phyloP scores from a whole-genome alignment of 352 stramenopile species.

The Pythium utonaiense region DNA sequence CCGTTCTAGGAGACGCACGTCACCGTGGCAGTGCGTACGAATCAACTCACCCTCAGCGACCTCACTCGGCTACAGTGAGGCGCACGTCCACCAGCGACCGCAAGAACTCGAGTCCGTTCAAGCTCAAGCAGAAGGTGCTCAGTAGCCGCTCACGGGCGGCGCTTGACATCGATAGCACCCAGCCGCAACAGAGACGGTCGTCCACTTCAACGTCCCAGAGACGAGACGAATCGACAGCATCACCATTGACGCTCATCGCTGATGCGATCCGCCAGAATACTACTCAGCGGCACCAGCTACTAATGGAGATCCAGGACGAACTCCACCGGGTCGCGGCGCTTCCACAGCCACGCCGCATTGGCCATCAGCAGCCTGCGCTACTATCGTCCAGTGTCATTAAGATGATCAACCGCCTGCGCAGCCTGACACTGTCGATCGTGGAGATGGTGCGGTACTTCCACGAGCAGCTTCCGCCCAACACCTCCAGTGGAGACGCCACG shows the following conservation, averaged over 20 bases:
- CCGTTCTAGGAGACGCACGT: neutral
- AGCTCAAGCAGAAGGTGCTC: slow-evolving; percentile 60
- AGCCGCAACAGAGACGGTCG: neutral
- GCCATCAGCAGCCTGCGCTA: slow-evolving; percentile 12
- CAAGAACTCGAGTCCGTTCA: slow-evolving; percentile 50
- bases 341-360: neutral
- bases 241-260: slow-evolving; percentile 33
- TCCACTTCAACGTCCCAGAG: neutral
- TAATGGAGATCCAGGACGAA: slow-evolving; percentile 34
- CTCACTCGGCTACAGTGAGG: slow-evolving; percentile 13
- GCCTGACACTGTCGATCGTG: slow-evolving; percentile 53
- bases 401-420: slow-evolving; percentile 56
- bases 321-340: neutral
- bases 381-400: slow-evolving; percentile 40
- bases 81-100: slow-evolving; percentile 10
- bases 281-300: slow-evolving; percentile 35
- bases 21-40: neutral
- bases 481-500: neutral
- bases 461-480: slow-evolving; percentile 21
- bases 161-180: neutral
- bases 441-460: slow-evolving; percentile 62
- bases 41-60: neutral
- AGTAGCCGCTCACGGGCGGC: slow-evolving; percentile 29
- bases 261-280: slow-evolving; percentile 52
- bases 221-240: neutral